These are phyloP conservation scores for Talaromyces sp. DNA, from an alignment of 2,329 filamentous ascomycete species.

Conservation along the genomic window DNA sequence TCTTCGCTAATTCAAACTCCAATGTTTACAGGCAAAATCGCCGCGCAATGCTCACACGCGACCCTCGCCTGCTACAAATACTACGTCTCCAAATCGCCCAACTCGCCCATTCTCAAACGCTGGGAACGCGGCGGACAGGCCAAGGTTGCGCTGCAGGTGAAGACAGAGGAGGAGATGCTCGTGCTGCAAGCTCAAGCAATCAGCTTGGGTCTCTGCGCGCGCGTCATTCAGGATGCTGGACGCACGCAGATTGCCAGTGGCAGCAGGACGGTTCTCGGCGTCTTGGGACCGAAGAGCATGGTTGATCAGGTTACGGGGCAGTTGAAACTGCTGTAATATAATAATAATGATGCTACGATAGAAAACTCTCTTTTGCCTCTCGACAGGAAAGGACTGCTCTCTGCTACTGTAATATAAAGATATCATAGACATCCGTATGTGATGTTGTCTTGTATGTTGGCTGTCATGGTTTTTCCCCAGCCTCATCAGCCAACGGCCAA, in stretches of 20 bases:
- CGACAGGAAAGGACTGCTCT: neutral
- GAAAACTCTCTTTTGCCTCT: neutral
- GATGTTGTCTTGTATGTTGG: constrained; percentile 52
- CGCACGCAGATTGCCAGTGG: constrained; percentile 93
- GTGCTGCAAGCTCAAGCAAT: constrained; percentile 74
- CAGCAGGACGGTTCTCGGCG: constrained; percentile 84
- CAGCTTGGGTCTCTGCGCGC: constrained; percentile 76
- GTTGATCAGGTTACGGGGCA: constrained; percentile 81
- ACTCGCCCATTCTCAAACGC: constrained; percentile 60
- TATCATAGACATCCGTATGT: neutral
- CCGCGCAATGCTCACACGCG: constrained; percentile 91
- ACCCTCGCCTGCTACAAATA: constrained; percentile 95
- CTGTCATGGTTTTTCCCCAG: constrained; percentile 81
- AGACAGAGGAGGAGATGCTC: constrained; percentile 73
- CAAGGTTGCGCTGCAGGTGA: constrained; percentile 87
- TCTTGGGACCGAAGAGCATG: constrained; percentile 74
- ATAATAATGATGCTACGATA: constrained; percentile 15
- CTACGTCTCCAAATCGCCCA: constrained; percentile 52
- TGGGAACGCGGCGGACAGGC: constrained; percentile 87
- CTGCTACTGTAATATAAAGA: neutral
- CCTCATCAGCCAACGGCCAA: constrained; percentile 77
- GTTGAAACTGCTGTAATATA: constrained; percentile 76
- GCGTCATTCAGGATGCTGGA: constrained; percentile 91
- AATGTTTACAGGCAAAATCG: constrained; percentile 75
- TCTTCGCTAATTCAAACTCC: neutral